Evolutionary conservation across 2,329 filamentous ascomycete genomes (phyloP).

Genomic region (Zopfia rhizophila): DNA sequence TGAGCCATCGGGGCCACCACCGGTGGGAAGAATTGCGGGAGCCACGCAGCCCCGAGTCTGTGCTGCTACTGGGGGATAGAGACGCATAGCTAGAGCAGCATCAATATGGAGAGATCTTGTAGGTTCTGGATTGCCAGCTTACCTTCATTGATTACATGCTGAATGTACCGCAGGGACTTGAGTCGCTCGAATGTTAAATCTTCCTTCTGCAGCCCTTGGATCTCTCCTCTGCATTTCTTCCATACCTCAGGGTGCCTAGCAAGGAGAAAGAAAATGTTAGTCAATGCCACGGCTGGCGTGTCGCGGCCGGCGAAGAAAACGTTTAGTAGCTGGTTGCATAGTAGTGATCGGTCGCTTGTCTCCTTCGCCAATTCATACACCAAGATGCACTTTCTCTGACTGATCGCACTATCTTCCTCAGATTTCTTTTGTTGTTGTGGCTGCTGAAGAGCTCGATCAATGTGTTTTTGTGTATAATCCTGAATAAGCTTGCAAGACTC

Average conservation of each 20-base stretch:
- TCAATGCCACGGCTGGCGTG: slow-evolving; percentile 28
- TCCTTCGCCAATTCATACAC: slow-evolving; percentile 51
- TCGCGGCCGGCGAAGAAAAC: slow-evolving; percentile 47
- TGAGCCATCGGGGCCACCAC: slow-evolving; percentile 22
- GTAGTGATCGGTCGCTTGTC: slow-evolving; percentile 47
- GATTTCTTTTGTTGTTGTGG: slow-evolving; percentile 16
- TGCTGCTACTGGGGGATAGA: slow-evolving; percentile 13
- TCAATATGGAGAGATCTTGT: background rate
- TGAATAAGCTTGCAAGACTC: slow-evolving; percentile 15
- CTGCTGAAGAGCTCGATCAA: slow-evolving; percentile 28
- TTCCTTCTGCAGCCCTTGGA: slow-evolving; percentile 11
- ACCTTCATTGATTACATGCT: slow-evolving; percentile 75
- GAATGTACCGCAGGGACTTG: slow-evolving; percentile 53
- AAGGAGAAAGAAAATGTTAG: slow-evolving; percentile 23
- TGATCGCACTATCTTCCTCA: slow-evolving; percentile 24
- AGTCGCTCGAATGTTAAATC: slow-evolving; percentile 53
- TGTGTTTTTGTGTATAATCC: slow-evolving; percentile 16
- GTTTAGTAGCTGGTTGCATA: slow-evolving; percentile 54
- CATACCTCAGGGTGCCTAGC: slow-evolving; percentile 24
- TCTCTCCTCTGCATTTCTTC: slow-evolving; percentile 19
- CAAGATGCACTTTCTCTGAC: slow-evolving; percentile 45
- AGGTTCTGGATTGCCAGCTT: background rate
- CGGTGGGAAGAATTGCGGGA: slow-evolving; percentile 22
- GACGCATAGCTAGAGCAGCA: slow-evolving; percentile 11
- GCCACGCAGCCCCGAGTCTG: slow-evolving; percentile 15